Evolutionary conservation across 2,329 filamentous ascomycete genomes (phyloP), one percentile per base, ranked within the genome.

Genomic region (Stagonosporopsis chrysanthemi): DNA sequence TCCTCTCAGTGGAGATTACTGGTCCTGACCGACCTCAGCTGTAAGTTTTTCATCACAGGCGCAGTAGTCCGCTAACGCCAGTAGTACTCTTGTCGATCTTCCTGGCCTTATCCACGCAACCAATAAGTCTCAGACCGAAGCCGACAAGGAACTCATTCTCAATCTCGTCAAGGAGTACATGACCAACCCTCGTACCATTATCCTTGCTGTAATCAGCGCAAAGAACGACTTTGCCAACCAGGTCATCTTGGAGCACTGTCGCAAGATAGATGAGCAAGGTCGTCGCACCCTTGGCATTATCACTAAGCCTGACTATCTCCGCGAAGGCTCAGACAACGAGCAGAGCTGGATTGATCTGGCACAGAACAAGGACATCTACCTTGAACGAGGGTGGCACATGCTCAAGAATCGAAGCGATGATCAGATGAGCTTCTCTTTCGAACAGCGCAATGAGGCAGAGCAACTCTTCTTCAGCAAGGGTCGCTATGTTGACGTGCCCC

Each of bases 251-350:
- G 78, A 82, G 12, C 81, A 79, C 12, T 17, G 80, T 78, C 2
- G 73, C 76, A 17, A 74, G 39, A 79, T 84, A 28, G 83, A 86
- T 59, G 72, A 74, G 1, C 62, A 75, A 0, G 75, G 77, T 14
- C 60, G 71, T 2, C 79, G 84, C 2, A 87, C 84, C 0, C 70
- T 87, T 0, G 83, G 84, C 0, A 80, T 88, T 52, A 80, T 88
- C 52, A 88, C 84, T 0, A 87, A 86, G 63, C 82, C 83, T 0
- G 84, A 87, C 58, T 68, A 72, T 3, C 68, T 82, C 0, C 65
- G 63, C 0, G 49, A 70, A 0, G 78, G 76, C 0, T 77, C 77
- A 0, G 69, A 72, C 0, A 77, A 78, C 5, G 79, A 85, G 54
- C 60, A 53, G 1, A 68, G 58, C 2, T 83, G 78, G 56, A 60